Percentiles rank a stretch among this genome's conserved stretches.
These are phyloP conservation scores for Gnetum montanum DNA, from an alignment of 75 land plant genomes.

Conservation along the genomic window DNA sequence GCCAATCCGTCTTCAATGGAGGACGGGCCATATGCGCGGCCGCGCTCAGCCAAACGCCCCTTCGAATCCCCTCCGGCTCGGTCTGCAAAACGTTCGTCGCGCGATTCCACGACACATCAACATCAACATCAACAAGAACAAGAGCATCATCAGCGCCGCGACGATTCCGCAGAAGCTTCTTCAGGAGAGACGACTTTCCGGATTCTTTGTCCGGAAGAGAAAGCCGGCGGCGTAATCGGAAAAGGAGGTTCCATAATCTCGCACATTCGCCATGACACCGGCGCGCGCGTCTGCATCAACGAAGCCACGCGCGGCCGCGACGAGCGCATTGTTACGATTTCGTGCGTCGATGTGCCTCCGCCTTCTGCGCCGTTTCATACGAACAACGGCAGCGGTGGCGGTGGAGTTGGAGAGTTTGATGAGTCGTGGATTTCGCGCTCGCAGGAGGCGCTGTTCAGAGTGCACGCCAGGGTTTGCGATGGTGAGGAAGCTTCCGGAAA, in stretches of 20 bases:
- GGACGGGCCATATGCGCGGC: neutral
- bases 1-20: too few relatives aligned
- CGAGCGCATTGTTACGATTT: slow-evolving; percentile 34
- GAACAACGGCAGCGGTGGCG: neutral
- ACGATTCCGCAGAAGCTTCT: too few relatives aligned
- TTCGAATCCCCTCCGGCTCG: neutral
- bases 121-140: too few relatives aligned
- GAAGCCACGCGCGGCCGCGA: slow-evolving; percentile 30
- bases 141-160: too few relatives aligned
- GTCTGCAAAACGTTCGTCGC: too few relatives aligned
- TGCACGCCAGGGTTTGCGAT: slow-evolving; percentile 41
- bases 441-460: slow-evolving; percentile 50
- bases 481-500: slow-evolving; percentile 11
- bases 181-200: slow-evolving; percentile 23
- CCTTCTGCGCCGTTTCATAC: neutral
- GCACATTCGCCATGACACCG: slow-evolving; percentile 57
- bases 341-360: slow-evolving; percentile 30
- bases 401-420: slow-evolving; percentile 11
- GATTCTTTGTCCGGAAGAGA: slow-evolving; percentile 61
- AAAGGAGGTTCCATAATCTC: slow-evolving; percentile 68
- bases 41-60: neutral
- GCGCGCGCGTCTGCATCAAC: slow-evolving; percentile 69
- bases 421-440: slow-evolving; percentile 37
- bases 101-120: too few relatives aligned
- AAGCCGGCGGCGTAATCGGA: slow-evolving; percentile 64